Percentiles rank a stretch among this genome's conserved stretches.
Evolutionary conservation across 441 rosid genomes (phyloP).

Genomic region (Euphorbia corollata): DNA sequence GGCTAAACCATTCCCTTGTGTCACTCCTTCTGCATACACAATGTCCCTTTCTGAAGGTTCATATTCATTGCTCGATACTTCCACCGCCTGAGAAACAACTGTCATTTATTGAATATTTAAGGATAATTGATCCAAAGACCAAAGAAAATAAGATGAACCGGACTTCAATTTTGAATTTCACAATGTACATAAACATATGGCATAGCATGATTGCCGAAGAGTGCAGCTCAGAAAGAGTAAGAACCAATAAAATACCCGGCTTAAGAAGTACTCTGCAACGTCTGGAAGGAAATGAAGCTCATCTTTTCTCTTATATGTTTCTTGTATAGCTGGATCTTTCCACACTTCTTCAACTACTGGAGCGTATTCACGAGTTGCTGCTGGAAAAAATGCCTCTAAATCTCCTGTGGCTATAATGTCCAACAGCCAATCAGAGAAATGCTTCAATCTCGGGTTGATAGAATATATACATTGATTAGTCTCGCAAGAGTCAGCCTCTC

Average conservation of each 20-base stretch:
- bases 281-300: constrained; percentile 98
- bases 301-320: constrained; percentile 71
- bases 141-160: background rate
- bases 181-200: background rate
- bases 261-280: constrained; percentile 86
- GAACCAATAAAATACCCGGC: constrained; percentile 52
- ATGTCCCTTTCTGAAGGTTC: constrained; percentile 94
- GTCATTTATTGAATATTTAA: constrained; percentile 6
- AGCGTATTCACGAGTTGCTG: constrained; percentile 97
- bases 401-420: constrained; percentile 98
- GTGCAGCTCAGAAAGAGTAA: background rate
- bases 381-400: constrained; percentile 96
- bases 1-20: constrained; percentile 93
- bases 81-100: constrained; percentile 67
- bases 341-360: constrained; percentile 96
- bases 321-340: constrained; percentile 96
- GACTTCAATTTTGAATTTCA: background rate
- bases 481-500: constrained; percentile 36
- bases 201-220: background rate
- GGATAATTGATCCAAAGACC: background rate
- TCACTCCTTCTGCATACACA: constrained; percentile 93
- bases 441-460: constrained; percentile 85
- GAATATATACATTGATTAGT: constrained; percentile 54
- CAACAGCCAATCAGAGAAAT: constrained; percentile 96
- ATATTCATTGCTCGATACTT: constrained; percentile 93